These are phyloP conservation scores for Geotrichum bryndzae DNA, from an alignment of 1,139 yeast species.

Conservation along the genomic window DNA sequence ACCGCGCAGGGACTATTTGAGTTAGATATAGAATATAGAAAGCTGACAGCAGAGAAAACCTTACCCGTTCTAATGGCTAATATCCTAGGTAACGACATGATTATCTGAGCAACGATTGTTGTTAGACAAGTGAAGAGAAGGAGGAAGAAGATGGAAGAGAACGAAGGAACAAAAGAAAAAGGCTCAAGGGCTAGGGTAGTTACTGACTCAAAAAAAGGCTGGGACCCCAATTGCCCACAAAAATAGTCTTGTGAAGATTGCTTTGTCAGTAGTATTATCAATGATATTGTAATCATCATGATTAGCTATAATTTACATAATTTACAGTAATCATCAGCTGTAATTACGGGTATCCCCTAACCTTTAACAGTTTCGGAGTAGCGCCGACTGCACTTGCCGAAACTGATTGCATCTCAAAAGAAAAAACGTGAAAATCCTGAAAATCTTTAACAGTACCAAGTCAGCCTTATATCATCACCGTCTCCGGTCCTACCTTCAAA, in stretches of 20 bases:
- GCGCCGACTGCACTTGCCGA: neutral
- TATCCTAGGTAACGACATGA: constrained; percentile 10
- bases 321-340: neutral
- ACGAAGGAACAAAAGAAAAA: neutral
- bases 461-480: neutral
- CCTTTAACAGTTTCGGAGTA: neutral
- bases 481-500: neutral
- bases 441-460: neutral
- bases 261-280: neutral
- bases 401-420: neutral
- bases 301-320: neutral
- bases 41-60: neutral
- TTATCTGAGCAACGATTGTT: neutral
- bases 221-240: neutral
- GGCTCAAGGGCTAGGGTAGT: neutral
- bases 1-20: neutral
- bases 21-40: neutral
- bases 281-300: neutral
- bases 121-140: neutral
- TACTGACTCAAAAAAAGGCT: neutral
- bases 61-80: constrained; percentile 2
- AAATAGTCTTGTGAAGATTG: neutral
- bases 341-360: neutral
- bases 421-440: neutral
- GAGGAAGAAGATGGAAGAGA: neutral